Evolutionary conservation across 78 protist genomes (phyloP).

Genomic region (Planoprotostelium fungivorum): DNA sequence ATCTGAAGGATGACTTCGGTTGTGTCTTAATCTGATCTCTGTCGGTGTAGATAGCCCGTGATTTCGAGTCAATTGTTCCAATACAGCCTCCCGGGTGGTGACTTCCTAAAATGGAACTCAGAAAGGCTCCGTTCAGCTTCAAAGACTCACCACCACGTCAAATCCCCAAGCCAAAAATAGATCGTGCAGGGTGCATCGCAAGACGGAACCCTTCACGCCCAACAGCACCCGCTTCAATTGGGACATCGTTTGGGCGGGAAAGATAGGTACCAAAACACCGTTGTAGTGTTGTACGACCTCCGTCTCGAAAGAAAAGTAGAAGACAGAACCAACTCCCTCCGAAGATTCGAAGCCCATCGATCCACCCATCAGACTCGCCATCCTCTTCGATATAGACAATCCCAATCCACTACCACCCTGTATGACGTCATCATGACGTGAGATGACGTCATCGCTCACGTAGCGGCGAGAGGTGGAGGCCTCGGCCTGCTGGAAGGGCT

Average conservation of each 20-base stretch:
- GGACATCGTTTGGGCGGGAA: neutral
- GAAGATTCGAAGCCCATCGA: slow-evolving; percentile 33
- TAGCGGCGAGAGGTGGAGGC: slow-evolving; percentile 39
- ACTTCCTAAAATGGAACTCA: neutral
- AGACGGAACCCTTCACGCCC: neutral
- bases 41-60: neutral
- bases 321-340: slow-evolving; percentile 16
- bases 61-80: neutral
- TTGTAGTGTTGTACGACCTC: neutral
- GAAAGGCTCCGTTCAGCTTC: no score
- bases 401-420: slow-evolving; percentile 55
- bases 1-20: neutral
- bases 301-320: slow-evolving; percentile 11
- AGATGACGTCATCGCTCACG: neutral
- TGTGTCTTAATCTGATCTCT: neutral
- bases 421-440: neutral
- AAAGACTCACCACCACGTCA: neutral
- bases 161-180: neutral
- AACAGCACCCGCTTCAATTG: neutral
- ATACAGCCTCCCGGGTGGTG: neutral
- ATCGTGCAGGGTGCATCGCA: neutral
- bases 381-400: slow-evolving; percentile 19
- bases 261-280: neutral
- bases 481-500: slow-evolving; percentile 61
- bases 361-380: slow-evolving; percentile 42